Percentiles rank a stretch among this genome's conserved stretches.
phyloP scores from a whole-genome alignment of 805 yeast species.

The Ogataea nakhonphanomensis region DNA sequence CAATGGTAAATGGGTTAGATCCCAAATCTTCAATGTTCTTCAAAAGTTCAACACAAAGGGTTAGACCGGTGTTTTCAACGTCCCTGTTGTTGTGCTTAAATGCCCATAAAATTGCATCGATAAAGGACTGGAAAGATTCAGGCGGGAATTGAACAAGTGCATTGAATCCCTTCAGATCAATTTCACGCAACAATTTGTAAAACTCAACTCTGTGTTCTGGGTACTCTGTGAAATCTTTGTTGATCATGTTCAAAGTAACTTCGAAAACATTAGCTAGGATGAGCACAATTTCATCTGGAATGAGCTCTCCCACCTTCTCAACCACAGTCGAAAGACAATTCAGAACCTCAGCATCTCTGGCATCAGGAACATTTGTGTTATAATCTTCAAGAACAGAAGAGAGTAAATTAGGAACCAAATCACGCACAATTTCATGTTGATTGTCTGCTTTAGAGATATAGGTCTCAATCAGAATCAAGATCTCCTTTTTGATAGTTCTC shows the following conservation, averaged over 20 bases:
- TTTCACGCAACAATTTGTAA: conserved; percentile 83
- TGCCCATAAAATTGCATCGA: conserved; percentile 97
- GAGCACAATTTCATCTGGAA: conserved; percentile 83
- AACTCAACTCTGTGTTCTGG: conserved; percentile 98
- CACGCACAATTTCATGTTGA: conserved; percentile 76
- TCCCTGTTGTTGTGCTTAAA: conserved; percentile 96
- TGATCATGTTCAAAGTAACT: conserved; percentile 92
- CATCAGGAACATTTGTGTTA: conserved; percentile 84
- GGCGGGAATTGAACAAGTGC: conserved; percentile 88
- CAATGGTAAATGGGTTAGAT: conserved; percentile 67
- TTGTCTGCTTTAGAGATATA: conserved; percentile 86
- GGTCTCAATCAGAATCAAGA: conserved; percentile 82
- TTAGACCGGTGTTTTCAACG: conserved; percentile 88
- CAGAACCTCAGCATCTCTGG: conserved; percentile 96
- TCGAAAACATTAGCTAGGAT: conserved; percentile 90
- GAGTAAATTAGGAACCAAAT: conserved; percentile 78
- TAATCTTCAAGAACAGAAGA: conserved; percentile 88
- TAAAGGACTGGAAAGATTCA: conserved; percentile 83
- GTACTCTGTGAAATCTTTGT: conserved; percentile 90
- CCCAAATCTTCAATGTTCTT: conserved; percentile 81
- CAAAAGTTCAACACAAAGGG: conserved; percentile 76
- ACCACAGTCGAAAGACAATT: conserved; percentile 92
- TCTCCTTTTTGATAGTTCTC: conserved; percentile 94
- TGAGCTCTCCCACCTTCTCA: conserved; percentile 77
- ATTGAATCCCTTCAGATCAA: conserved; percentile 78